Evolutionary conservation across 169 alveolate genomes (phyloP).

Genomic region (Pseudocohnilembus persalinus): DNA sequence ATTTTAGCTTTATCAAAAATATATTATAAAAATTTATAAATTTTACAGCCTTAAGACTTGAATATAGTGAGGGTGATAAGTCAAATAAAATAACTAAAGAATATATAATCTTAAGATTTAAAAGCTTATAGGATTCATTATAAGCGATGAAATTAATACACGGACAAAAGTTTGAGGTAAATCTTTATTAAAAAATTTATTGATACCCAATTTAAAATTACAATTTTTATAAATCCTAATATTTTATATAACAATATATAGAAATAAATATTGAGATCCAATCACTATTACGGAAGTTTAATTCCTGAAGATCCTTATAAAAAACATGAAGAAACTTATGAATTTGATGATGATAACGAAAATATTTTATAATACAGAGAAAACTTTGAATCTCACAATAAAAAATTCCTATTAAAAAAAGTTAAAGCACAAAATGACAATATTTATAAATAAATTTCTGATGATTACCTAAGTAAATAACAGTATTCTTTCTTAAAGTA

Average conservation of each 20-base stretch:
- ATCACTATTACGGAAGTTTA: not conserved
- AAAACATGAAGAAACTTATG: not conserved
- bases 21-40: no score
- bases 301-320: not conserved
- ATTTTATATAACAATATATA: no score
- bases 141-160: not conserved
- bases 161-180: not conserved
- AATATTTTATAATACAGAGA: not conserved
- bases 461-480: no score
- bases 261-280: not conserved
- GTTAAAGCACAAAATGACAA: not conserved
- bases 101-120: not conserved
- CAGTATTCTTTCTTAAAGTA: no score
- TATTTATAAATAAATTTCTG: no score
- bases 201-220: no score
- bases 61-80: not conserved
- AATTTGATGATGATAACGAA: not conserved
- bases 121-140: not conserved
- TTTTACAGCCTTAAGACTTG: not conserved
- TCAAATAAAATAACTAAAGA: not conserved
- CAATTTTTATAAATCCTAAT: no score
- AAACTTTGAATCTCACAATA: no score
- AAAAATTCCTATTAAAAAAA: not conserved
- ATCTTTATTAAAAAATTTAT: no score
- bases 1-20: not conserved